A percentile compares a stretch with the other conserved stretches of the same genome.
phyloP scores from a whole-genome alignment of 2,329 filamentous ascomycete genomes.

The Scedosporium minutisporum region DNA sequence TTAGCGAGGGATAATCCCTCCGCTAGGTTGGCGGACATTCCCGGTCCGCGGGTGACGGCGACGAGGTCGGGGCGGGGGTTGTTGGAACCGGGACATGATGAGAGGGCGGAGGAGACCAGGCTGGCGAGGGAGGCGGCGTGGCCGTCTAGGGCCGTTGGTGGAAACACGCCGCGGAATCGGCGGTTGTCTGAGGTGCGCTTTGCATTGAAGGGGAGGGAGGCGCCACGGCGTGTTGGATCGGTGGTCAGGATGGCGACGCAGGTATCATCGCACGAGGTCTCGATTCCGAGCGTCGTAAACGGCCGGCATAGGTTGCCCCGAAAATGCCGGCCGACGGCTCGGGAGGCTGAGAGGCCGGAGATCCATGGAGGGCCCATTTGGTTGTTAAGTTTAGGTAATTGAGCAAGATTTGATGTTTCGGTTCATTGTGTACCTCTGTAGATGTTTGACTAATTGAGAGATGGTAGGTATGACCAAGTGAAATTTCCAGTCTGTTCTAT shows the following conservation, averaged over 20 bases:
- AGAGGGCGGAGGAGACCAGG: conserved; percentile 42
- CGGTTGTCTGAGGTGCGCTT: conserved; percentile 75
- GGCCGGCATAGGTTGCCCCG: conserved; percentile 12
- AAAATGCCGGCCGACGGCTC: not conserved
- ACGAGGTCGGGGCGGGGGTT: conserved; percentile 61
- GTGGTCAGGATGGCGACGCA: conserved; percentile 64
- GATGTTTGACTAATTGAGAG: not conserved
- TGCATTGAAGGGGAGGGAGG: conserved; percentile 65
- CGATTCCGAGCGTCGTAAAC: conserved; percentile 60
- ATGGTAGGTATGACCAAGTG: not conserved
- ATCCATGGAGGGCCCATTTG: conserved; percentile 2
- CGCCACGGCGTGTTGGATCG: conserved; percentile 16
- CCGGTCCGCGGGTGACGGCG: conserved; percentile 82
- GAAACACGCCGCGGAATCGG: conserved; percentile 68
- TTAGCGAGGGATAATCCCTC: conserved; percentile 79
- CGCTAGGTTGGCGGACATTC: conserved; percentile 71
- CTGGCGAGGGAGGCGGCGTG: conserved; percentile 63
- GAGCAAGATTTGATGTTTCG: too few relatives aligned
- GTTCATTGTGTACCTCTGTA: too few relatives aligned
- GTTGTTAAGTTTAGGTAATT: not conserved
- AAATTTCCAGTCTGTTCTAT: not conserved
- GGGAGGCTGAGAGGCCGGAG: not conserved
- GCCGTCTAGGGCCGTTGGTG: conserved; percentile 61
- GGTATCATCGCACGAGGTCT: conserved; percentile 87
- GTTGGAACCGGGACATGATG: not conserved